phyloP scores from a whole-genome alignment of 495 filamentous ascomycete species.

The Xylaria venustula region DNA sequence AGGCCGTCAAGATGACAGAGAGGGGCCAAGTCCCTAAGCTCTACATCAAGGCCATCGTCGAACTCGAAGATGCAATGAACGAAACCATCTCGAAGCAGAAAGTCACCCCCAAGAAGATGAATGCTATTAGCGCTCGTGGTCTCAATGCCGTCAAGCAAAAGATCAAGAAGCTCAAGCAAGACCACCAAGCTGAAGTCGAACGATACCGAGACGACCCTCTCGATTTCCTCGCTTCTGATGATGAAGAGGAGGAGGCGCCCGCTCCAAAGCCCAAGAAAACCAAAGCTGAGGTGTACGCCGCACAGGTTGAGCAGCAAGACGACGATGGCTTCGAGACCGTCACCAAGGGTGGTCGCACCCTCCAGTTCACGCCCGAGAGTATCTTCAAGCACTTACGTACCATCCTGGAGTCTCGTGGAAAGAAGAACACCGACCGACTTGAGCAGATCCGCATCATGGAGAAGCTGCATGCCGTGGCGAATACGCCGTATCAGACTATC shows the following conservation, averaged over 20 bases:
- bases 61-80: conserved; percentile 93
- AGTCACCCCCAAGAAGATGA: conserved; percentile 97
- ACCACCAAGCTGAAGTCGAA: conserved; percentile 83
- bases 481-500: conserved; percentile 90
- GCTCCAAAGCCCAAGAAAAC: conserved; percentile 47
- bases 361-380: conserved; percentile 92
- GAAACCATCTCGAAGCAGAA: conserved; percentile 94
- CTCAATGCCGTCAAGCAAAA: conserved; percentile 95
- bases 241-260: conserved; percentile 61
- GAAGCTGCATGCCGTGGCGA: conserved; percentile 84
- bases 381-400: conserved; percentile 94
- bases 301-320: conserved; percentile 50
- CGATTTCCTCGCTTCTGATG: conserved; percentile 81
- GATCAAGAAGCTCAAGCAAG: conserved; percentile 98
- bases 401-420: conserved; percentile 92
- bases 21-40: conserved; percentile 77
- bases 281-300: conserved; percentile 44
- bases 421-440: conserved; percentile 94
- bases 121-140: conserved; percentile 87
- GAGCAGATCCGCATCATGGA: conserved; percentile 98
- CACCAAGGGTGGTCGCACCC: conserved; percentile 77
- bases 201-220: conserved; percentile 81
- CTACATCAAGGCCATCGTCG: conserved; percentile 89
- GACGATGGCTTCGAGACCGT: conserved; percentile 87
- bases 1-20: conserved; percentile 75